Percentiles rank a stretch among this genome's conserved stretches.
Evolutionary conservation across 768 basidiomycete species (phyloP).

Genomic region (Amanita jacksonii): DNA sequence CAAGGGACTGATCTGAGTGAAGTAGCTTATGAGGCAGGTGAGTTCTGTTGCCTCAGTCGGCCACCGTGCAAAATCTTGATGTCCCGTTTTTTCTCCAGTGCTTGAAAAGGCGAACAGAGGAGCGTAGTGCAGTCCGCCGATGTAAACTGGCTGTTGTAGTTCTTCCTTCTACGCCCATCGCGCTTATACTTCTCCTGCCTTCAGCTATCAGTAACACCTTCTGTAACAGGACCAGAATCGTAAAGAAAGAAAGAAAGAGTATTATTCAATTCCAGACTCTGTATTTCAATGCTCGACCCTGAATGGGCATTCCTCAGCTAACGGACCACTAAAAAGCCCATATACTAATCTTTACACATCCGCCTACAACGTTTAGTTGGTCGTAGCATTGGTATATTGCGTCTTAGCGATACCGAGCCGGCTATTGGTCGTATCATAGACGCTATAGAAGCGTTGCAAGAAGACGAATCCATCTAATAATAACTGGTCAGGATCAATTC

Average conservation of each 20-base stretch:
- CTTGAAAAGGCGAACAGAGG: constrained; percentile 5
- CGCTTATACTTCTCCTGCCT: neutral
- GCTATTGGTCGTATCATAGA: constrained; percentile 34
- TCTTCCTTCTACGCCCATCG: neutral
- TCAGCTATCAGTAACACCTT: neutral
- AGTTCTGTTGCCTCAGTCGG: no score
- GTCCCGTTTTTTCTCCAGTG: no score
- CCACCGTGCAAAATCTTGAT: no score
- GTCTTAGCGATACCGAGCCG: constrained; percentile 31
- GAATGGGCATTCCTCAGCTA: no score
- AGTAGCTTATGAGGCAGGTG: constrained; percentile 62
- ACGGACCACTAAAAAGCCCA: no score
- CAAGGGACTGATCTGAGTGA: constrained; percentile 79
- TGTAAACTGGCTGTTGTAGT: neutral
- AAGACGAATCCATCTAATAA: constrained; percentile 43
- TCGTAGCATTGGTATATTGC: constrained; percentile 23
- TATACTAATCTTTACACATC: neutral
- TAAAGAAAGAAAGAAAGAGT: no score
- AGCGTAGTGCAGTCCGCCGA: no score
- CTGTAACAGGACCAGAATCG: no score
- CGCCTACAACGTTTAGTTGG: constrained; percentile 18
- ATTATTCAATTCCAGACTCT: no score
- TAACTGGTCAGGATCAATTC: neutral
- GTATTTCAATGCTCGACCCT: no score
- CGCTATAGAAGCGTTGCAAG: constrained; percentile 54